Base-by-base conservation (phyloP, 2,329 filamentous ascomycete species). In the Aspergillus transmontanensis region DNA sequence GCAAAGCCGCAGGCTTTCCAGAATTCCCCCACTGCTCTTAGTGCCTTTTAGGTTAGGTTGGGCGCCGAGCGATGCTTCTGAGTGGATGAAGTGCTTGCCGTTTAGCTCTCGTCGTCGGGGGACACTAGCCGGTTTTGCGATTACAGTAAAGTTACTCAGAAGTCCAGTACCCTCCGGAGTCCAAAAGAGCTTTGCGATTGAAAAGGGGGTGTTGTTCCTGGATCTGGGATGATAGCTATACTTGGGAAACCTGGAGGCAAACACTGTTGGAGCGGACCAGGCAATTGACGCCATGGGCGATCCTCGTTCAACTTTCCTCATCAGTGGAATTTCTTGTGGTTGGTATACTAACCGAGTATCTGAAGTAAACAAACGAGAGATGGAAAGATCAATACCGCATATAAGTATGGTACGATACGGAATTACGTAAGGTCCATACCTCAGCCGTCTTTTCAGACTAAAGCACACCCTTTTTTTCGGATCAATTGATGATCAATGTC, bases 401-500 rank as follows among this genome's bases (percentile, higher is more conserved):
- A 46, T 46, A 26, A 16, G 5, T 6, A 21, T 39, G 51, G 21
- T 39, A 54, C 51, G 32, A 39, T 55, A 55, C 51, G 30, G 12
- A 41, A 23, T 55, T 39, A 39, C 51, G 12, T 39, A 36, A 55
- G 51, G 51, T 26, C 32, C 51, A 54, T 32, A 41, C 7, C 28
- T 36, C 48, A 30, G n/a, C 28, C 23, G 28, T 51, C 19, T 21
- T 21, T 36, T 23, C 32, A 32, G 19, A 34, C 30, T 54, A 10
- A n/a, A 34, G 28, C 11, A 12, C 30, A 36, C 30, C 32, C 36
- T 54, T 54, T 36, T 54, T 36, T 36, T 36, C n/a, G 26, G 51
- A 55, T 55, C 32, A 55, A 39, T 39, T 39, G 51, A 39, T 55
- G 51, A 55, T 55, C 32, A 55, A 39, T 48, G 45, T 39, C 51